Evolutionary conservation across 2,329 filamentous ascomycete genomes (phyloP).

Genomic region (Xylariaceae sp.): DNA sequence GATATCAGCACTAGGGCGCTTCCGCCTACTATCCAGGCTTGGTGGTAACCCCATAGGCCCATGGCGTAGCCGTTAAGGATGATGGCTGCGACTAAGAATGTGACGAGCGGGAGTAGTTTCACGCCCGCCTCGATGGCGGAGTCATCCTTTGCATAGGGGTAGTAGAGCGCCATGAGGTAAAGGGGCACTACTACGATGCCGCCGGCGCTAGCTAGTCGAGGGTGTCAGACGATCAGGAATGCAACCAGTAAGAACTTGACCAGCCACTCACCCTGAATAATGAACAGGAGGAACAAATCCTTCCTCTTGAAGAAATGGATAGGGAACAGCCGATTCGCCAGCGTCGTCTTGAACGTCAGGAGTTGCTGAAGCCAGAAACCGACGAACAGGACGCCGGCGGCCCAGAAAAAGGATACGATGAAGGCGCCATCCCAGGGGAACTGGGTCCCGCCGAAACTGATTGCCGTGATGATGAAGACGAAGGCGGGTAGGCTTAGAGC

Average conservation of each 20-base stretch:
- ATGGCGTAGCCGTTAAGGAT: slow-evolving; percentile 1
- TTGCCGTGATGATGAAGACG: not conserved
- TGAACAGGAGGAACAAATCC: not conserved
- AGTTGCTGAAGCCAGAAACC: not conserved
- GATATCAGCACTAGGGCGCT: not conserved
- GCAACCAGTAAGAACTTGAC: not conserved
- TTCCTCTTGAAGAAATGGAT: not conserved
- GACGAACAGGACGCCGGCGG: not conserved
- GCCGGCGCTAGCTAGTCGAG: not conserved
- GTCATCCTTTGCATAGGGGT: not conserved
- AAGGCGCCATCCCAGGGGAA: not conserved
- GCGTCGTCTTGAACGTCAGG: not conserved
- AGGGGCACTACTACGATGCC: not conserved
- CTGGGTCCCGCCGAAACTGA: not conserved
- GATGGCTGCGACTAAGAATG: not conserved
- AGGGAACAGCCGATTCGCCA: not conserved
- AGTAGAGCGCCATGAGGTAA: not conserved
- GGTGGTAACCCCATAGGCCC: not conserved
- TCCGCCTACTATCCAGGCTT: not conserved
- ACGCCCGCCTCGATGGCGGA: not conserved
- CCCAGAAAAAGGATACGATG: not conserved
- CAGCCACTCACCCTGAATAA: not conserved
- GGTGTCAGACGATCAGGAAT: not conserved
- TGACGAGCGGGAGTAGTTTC: not conserved
- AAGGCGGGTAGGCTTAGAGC: not conserved